These are phyloP conservation scores for Solanum tacnaense DNA, from an alignment of 257 asterid genomes.

Conservation along the genomic window DNA sequence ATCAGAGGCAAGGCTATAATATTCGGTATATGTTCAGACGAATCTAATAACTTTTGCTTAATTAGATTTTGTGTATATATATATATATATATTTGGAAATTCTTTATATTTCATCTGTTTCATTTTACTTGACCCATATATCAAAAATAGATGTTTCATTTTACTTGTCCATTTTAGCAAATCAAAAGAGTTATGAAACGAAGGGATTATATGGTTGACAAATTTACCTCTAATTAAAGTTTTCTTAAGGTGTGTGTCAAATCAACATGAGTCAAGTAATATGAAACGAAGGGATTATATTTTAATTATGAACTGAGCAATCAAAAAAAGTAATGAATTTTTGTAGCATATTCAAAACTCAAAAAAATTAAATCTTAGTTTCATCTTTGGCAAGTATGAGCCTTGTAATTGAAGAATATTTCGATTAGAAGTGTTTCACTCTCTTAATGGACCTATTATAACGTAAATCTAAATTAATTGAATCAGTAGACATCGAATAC, in stretches of 20 bases:
- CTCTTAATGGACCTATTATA: accelerated
- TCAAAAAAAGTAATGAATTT: not conserved
- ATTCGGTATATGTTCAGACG: not conserved
- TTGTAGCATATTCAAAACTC: not conserved
- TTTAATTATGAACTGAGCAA: not conserved
- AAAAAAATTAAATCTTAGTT: not conserved
- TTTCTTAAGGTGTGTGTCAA: no score
- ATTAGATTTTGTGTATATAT: no score
- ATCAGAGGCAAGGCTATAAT: not conserved
- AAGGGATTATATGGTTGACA: no score
- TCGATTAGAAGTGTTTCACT: not conserved
- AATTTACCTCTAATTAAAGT: no score
- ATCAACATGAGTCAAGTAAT: no score
- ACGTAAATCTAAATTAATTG: not conserved
- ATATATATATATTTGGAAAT: no score
- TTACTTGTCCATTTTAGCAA: not conserved
- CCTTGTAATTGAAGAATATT: not conserved
- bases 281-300: no score
- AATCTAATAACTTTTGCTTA: not conserved
- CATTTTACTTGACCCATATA: not conserved
- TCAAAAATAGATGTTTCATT: no score
- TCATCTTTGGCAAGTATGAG: not conserved
- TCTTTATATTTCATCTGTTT: no score
- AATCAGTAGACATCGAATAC: not conserved
- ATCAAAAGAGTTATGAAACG: not conserved